Percentiles rank a stretch among this genome's conserved stretches.
Evolutionary conservation across 352 stramenopile genomes (phyloP).

Genomic region (Plasmopara viticola): DNA sequence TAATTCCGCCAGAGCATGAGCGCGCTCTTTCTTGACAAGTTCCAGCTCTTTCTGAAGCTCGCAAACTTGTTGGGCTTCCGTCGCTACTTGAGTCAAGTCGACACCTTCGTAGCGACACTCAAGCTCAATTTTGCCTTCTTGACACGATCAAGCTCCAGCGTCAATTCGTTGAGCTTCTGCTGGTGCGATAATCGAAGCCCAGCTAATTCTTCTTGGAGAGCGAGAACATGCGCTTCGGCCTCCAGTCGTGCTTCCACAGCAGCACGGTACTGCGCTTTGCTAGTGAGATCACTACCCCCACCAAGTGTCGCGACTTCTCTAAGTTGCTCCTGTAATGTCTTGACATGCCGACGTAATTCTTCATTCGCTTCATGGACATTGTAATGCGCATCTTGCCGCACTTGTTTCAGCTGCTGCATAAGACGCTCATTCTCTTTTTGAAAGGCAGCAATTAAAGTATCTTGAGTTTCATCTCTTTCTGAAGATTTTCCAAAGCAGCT

Average conservation of each 20-base stretch:
- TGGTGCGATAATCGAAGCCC: conserved; percentile 29
- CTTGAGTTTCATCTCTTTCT: conserved; percentile 72
- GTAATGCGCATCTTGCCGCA: conserved; percentile 54
- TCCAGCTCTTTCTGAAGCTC: conserved; percentile 40
- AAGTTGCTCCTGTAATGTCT: conserved; percentile 31
- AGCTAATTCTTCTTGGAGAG: conserved; percentile 58
- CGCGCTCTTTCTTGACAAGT: conserved; percentile 41
- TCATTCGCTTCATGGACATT: conserved; percentile 77
- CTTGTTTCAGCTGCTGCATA: conserved; percentile 68
- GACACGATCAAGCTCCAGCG: conserved; percentile 59
- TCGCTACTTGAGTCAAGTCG: conserved; percentile 48
- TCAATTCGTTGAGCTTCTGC: conserved; percentile 58
- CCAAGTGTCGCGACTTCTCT: conserved; percentile 8
- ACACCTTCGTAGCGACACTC: conserved; percentile 77
- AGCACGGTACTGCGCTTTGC: conserved; percentile 38
- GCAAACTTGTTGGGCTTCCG: conserved; percentile 42
- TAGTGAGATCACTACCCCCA: conserved; percentile 20
- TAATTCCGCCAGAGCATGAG: conserved; percentile 37
- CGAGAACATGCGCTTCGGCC: conserved; percentile 45
- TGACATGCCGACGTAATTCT: conserved; percentile 41
- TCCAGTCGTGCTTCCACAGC: conserved; percentile 58
- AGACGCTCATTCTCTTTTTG: conserved; percentile 80
- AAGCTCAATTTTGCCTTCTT: conserved; percentile 79
- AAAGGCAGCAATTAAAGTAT: conserved; percentile 69
- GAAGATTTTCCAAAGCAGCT: conserved; percentile 20